Evolutionary conservation across 768 basidiomycete genomes (phyloP), one percentile per base, ranked within the genome.

Genomic region (Leccinellum albellum): DNA sequence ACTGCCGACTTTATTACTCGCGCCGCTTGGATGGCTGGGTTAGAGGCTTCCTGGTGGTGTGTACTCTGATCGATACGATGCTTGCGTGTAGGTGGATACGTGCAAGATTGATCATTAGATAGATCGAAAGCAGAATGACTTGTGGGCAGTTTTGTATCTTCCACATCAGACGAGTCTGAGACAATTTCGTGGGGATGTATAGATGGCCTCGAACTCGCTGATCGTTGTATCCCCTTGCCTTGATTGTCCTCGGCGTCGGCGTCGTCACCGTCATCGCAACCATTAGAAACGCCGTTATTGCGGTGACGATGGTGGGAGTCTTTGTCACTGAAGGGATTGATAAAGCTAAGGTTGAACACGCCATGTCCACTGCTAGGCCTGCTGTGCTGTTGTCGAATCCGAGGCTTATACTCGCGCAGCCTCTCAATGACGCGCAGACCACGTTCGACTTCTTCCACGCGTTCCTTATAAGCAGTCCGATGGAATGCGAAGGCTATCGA

Each of bases 401-500:
- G 63, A 14, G 89, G 89, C 17, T 80, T 81, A 67, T 87, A 87
- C 50, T 79, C 71, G 29, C 87, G 83, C 17, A 91, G 79, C 59
- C 78, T 78, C 68, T 91, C 89, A 53, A 91, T 80, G 42, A 83
- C 82, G 3, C 67, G 67, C 4, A 90, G 76, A 1, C 84, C 75
- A 40, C 76, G 70, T 55, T 75, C 72, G 6, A 90, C 79, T n/a
- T 75, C 72, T 10, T 82, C 78, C 5, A 90, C 73, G 50, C 89
- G 87, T 32, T 91, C 89, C 62, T 78, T 79, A 68, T 84, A 92
- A 10, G 90, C 90, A 3, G 82, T 85, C n/a, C 78, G 82, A 67
- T 91, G 89, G 71, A 92, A 92, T 20, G 80, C 78, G 63, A 88
- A 87, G 0, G 89, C 88, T 79, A 47, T 21, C 42, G 20, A 56